Conservation (phyloP, 495 filamentous ascomycete genomes). For the Letharia columbiana region DNA sequence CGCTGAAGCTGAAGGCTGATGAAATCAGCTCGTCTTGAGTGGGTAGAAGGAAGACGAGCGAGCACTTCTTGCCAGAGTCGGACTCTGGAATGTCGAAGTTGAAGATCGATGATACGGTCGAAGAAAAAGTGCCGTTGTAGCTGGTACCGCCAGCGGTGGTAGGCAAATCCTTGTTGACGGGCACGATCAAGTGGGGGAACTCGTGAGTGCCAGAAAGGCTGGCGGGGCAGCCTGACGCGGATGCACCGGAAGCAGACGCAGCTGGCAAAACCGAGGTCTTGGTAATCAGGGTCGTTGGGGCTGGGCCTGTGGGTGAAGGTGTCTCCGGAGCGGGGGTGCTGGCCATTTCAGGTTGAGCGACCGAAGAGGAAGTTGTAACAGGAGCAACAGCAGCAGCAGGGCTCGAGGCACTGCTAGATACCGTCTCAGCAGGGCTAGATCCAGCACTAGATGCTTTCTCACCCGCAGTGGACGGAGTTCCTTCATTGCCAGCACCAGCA, state of each 20-base stretch:
- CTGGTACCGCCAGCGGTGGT: constrained; percentile 41
- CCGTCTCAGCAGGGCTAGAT: neutral
- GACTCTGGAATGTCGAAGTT: constrained; percentile 56
- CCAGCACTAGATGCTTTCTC: neutral
- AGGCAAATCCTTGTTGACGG: constrained; percentile 49
- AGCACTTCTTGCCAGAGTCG: constrained; percentile 51
- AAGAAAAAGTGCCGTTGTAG: constrained; percentile 46
- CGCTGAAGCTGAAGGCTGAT: constrained; percentile 48
- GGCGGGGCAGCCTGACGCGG: constrained; percentile 21
- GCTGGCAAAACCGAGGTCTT: constrained; percentile 15
- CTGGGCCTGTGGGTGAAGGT: constrained; percentile 2
- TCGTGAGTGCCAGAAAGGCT: constrained; percentile 45
- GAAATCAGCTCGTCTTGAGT: constrained; percentile 42
- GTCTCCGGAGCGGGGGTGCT: neutral
- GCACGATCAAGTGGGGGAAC: constrained; percentile 60
- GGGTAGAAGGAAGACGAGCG: constrained; percentile 60
- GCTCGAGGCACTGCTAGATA: constrained; percentile 6
- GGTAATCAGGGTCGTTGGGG: constrained; percentile 18
- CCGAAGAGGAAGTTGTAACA: neutral
- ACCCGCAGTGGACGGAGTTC: neutral
- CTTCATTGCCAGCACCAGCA: constrained; percentile 20
- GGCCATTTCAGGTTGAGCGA: neutral
- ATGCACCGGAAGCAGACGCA: constrained; percentile 10
- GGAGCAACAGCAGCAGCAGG: constrained; percentile 2
- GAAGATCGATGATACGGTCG: constrained; percentile 53